Conservation (phyloP, 2,329 filamentous ascomycete species). For the Aureobasidium sp. region DNA sequence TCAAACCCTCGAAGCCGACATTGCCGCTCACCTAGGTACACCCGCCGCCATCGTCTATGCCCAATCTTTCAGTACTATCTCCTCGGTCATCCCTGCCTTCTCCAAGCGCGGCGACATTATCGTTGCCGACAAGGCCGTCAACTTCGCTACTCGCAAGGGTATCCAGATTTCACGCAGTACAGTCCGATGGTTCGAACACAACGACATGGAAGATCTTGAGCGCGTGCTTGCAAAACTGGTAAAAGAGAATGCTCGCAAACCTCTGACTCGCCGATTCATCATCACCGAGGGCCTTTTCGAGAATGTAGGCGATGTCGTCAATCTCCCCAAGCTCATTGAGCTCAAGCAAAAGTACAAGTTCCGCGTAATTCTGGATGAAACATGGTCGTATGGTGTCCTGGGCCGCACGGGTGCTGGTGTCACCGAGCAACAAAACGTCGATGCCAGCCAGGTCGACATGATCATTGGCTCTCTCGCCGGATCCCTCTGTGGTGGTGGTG, state of each 20-base stretch:
- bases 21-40: conserved; percentile 81
- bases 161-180: conserved; percentile 87
- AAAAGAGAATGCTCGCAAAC: conserved; percentile 81
- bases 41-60: conserved; percentile 91
- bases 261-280: conserved; percentile 85
- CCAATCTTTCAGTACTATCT: conserved; percentile 92
- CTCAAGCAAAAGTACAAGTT: conserved; percentile 97
- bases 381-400: conserved; percentile 92
- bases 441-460: conserved; percentile 91
- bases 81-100: conserved; percentile 93
- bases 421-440: conserved; percentile 94
- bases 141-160: conserved; percentile 89
- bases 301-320: conserved; percentile 73
- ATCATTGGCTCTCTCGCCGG: conserved; percentile 89
- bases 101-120: conserved; percentile 97
- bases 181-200: conserved; percentile 91
- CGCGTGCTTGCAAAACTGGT: conserved; percentile 75
- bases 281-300: conserved; percentile 95
- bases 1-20: conserved; percentile 91
- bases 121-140: conserved; percentile 86
- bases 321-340: conserved; percentile 85
- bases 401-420: conserved; percentile 85
- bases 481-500: conserved; percentile 83
- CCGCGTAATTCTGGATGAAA: conserved; percentile 93
- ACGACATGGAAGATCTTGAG: conserved; percentile 91